Evolutionary conservation across 371 early-diverging fungal species (phyloP), one percentile per base, ranked within the genome.

Genomic region (Mycotypha africana): DNA sequence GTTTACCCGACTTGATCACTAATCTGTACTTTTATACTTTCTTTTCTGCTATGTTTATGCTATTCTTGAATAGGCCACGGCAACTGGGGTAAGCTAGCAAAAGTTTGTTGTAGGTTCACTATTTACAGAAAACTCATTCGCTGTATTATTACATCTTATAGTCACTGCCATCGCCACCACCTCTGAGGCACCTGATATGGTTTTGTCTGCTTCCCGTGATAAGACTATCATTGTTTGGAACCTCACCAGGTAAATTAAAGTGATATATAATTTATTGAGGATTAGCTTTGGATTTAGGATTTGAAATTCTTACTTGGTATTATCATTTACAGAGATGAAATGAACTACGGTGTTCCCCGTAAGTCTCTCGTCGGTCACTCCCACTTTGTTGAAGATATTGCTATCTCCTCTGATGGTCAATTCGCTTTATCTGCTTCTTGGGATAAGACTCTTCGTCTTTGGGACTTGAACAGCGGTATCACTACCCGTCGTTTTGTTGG

Each of bases 101-200:
- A 6, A 28, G 12, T 8, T 14, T 33, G 5, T 28, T 8, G n/a
- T 33, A 33, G n/a, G 14, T n/a, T 33, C 34, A 33, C 15, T 33
- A 11, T n/a, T 17, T 16, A 19, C n/a, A 24, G 15, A 9, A 10
- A 21, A n/a, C 17, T 42, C 35, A 26, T 21, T 38, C 5, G 11
- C 11, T 43, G 14, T 28, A 37, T 42, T 30, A 16, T 32, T 45
- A 17, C 26, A 12, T 19, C 45, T 15, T 55, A 38, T 45, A 54
- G 92, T 95, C 64, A 95, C 96, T 56, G 85, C 94, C 69, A 85
- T 95, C 58, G 93, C 94, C 72, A 96, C 97, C 74, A 81, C 92
- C 49, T 78, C 88, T 53, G 94, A 94, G 83, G 72, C 85, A 62
- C 92, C 93, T 53, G 90, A 95, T 76, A 88, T 88, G 78, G 76